These are phyloP conservation scores for Aleurites moluccanus DNA, from an alignment of 441 rosid species.

Conservation along the genomic window DNA sequence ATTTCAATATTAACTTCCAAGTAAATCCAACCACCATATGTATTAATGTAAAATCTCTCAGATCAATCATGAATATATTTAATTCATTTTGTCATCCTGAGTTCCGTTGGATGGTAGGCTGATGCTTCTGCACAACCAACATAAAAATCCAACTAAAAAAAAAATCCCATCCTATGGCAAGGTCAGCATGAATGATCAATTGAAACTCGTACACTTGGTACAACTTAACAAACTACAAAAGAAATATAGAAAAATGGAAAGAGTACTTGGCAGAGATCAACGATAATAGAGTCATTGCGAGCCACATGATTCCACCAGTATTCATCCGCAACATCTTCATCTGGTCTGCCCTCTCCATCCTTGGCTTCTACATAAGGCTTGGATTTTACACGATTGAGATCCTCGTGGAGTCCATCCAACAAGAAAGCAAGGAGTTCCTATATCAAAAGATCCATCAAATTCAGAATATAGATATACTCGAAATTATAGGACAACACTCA, in stretches of 20 bases:
- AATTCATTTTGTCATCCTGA: neutral
- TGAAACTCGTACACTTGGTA: neutral
- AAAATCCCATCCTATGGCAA: neutral
- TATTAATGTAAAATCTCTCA: neutral
- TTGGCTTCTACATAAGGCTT: constrained; percentile 69
- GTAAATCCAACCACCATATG: neutral
- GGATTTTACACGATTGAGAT: constrained; percentile 70
- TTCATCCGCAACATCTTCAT: constrained; percentile 72
- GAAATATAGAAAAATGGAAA: neutral
- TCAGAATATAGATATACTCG: constrained; percentile 1
- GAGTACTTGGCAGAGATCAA: constrained; percentile 56
- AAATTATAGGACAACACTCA: neutral
- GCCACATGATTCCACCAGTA: constrained; percentile 63
- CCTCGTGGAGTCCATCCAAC: constrained; percentile 86
- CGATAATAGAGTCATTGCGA: constrained; percentile 66
- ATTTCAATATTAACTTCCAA: neutral
- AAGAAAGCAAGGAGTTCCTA: constrained; percentile 76
- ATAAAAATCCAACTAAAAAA: neutral
- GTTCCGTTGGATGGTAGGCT: neutral
- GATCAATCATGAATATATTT: neutral
- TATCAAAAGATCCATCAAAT: constrained; percentile 3
- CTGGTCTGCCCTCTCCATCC: constrained; percentile 55
- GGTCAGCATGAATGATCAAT: neutral
- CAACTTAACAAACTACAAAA: constrained; percentile 7
- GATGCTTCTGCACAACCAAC: neutral